phyloP scores from a whole-genome alignment of 768 basidiomycete genomes.

The Lactarius hatsudake region DNA sequence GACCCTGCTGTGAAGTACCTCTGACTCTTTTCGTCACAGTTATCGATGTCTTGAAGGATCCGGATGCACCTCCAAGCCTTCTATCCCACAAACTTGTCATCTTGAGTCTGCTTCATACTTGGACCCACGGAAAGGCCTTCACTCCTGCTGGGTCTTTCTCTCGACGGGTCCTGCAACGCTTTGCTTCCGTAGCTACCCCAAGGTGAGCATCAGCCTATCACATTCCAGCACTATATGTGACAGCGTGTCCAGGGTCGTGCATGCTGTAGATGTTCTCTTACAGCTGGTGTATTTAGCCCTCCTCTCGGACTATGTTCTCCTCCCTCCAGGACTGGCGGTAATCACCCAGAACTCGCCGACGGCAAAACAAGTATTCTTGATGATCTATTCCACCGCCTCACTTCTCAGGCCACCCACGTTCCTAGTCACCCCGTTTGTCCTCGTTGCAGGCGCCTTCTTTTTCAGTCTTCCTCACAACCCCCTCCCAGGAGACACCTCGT shows the following conservation, averaged over 20 bases:
- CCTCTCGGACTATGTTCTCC: conserved; percentile 36
- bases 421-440: conserved; percentile 36
- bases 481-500: conserved; percentile 40
- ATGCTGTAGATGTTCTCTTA: conserved; percentile 43
- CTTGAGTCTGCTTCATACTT: conserved; percentile 22
- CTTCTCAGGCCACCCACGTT: conserved; percentile 36
- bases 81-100: conserved; percentile 24
- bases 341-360: conserved; percentile 31
- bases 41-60: conserved; percentile 21
- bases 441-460: conserved; percentile 44
- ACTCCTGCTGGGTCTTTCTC: conserved; percentile 9
- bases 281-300: conserved; percentile 42
- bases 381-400: conserved; percentile 41
- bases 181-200: conserved; percentile 45
- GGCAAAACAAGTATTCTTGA: conserved; percentile 39
- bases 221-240: not conserved
- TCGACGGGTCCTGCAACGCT: conserved; percentile 27
- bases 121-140: conserved; percentile 20
- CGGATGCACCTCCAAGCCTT: conserved; percentile 13
- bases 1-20: not conserved
- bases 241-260: conserved; percentile 39
- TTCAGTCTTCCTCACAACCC: conserved; percentile 44
- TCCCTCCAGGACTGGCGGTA: conserved; percentile 39
- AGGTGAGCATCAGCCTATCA: conserved; percentile 36
- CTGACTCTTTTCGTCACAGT: conserved; percentile 13